Base-by-base conservation (phyloP, 805 yeast genomes). In the Candida jianshihensis region DNA sequence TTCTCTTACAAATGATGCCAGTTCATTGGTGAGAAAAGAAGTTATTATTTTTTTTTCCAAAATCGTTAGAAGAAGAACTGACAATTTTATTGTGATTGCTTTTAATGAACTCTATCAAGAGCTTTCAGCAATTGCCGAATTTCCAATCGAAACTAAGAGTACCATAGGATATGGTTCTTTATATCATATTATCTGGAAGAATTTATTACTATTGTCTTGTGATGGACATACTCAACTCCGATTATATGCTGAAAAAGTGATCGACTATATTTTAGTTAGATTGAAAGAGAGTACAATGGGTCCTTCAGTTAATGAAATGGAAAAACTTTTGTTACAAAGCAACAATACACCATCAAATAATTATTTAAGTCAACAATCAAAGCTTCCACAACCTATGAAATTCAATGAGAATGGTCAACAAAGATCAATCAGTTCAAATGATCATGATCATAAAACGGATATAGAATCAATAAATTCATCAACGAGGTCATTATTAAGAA, bases 181-280 rank as follows among this genome's bases (percentile, higher is more conserved):
- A 8, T 86, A 82, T 56, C 74, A 86, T 37, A 82, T 95, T 1
- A 75, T 82, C 8, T 92, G 97, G 96, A 84, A 87, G 46, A 78
- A 90, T 0, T 56, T 90, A 24, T 64, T 92, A 32, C 77, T 86
- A 19, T 59, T 87, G 20, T 74, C 95, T 1, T 88, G 82, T 44
- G 98, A 92, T 57, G 96, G 97, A 0, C 92, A 82, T 56, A 61
- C 72, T 25, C 95, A 87, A 57, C 88, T 89, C 6, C 76, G 74
- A 39, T 72, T 72, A 33, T 66, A 75, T 41, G 90, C 96, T 0
- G 80, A 78, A 37, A 75, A 72, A 20, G 71, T 87, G 12, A 79
- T 87, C 15, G 97, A 88, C 55, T 76, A 70, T 42, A 77, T 88
- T 17, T 63, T 84, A 57, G 52, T 73, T 33, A 72, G 75, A 39